Conservation (phyloP, 2,329 filamentous ascomycete species). For the Mariannaea elegans region DNA sequence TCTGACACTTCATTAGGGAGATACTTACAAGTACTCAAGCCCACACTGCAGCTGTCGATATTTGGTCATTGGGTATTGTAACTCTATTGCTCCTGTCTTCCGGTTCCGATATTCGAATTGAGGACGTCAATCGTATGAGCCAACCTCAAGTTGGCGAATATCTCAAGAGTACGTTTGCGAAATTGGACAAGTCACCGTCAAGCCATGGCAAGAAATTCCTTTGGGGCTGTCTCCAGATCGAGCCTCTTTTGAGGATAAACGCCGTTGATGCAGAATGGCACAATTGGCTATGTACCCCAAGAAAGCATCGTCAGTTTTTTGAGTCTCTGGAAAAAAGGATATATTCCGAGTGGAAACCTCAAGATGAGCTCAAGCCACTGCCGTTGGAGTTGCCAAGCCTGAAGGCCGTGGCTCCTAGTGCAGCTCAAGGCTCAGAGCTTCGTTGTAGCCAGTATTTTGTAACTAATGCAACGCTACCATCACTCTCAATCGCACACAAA, state of each 20-base stretch:
- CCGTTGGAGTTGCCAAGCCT: constrained; percentile 45
- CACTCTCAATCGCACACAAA: not conserved
- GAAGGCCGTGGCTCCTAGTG: constrained; percentile 8
- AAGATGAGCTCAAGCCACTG: constrained; percentile 44
- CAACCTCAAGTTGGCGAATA: constrained; percentile 37
- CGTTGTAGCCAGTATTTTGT: constrained; percentile 33
- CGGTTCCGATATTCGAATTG: constrained; percentile 26
- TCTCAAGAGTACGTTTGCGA: constrained; percentile 29
- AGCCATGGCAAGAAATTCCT: constrained; percentile 42
- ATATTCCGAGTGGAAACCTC: constrained; percentile 37
- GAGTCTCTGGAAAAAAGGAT: constrained; percentile 42
- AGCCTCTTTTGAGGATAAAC: constrained; percentile 40
- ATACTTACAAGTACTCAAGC: constrained; percentile 32
- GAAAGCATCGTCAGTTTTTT: constrained; percentile 45
- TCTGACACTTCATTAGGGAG: constrained; percentile 49
- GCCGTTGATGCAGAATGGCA: constrained; percentile 42
- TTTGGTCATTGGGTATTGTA: constrained; percentile 63
- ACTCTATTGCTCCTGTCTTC: constrained; percentile 48
- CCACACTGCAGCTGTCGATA: constrained; percentile 54
- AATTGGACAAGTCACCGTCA: constrained; percentile 30
- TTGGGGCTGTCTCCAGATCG: constrained; percentile 43
- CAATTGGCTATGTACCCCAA: constrained; percentile 46
- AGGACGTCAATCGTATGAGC: constrained; percentile 39
- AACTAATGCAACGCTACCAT: not conserved
- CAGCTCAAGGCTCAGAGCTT: constrained; percentile 10